Conservation (phyloP, 768 basidiomycete species). For the Serendipita sp. region DNA sequence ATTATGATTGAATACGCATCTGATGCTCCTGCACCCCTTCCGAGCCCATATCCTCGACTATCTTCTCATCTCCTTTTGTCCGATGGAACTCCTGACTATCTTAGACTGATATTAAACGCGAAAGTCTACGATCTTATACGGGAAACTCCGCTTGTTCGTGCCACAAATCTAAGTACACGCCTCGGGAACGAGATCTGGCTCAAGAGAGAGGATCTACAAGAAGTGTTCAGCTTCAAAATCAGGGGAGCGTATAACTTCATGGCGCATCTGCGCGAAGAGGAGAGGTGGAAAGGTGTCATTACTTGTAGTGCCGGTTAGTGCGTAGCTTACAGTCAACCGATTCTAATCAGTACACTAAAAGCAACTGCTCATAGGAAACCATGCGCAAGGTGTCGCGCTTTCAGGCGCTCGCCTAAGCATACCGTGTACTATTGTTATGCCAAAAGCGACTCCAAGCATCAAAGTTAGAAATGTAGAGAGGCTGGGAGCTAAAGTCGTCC, state of each 20-base stretch:
- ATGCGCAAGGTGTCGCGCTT: conserved; percentile 95
- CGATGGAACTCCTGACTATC: conserved; percentile 66
- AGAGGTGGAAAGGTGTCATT: conserved; percentile 93
- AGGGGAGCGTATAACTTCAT: conserved; percentile 98
- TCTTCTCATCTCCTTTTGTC: conserved; percentile 47
- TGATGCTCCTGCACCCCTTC: conserved; percentile 45
- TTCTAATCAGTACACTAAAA: not conserved
- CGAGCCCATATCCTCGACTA: conserved; percentile 42
- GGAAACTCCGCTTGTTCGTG: conserved; percentile 79
- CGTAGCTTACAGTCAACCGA: conserved; percentile 26
- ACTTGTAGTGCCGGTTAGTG: conserved; percentile 96
- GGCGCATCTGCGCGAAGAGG: conserved; percentile 73
- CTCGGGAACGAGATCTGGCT: conserved; percentile 91
- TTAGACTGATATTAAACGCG: conserved; percentile 72
- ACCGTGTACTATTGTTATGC: conserved; percentile 99
- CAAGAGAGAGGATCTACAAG: conserved; percentile 92
- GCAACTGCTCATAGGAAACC: conserved; percentile 53
- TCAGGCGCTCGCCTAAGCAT: conserved; percentile 78
- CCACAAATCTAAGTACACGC: conserved; percentile 70
- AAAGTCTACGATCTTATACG: conserved; percentile 82
- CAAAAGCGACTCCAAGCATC: conserved; percentile 83
- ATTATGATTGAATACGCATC: conserved; percentile 53
- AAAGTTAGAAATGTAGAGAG: conserved; percentile 93
- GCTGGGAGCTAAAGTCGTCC: conserved; percentile 84
- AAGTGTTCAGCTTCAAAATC: conserved; percentile 98